Evolutionary conservation across 345 rosid genomes (phyloP), one percentile per base, ranked within the genome.

Genomic region (Camelina neglecta): DNA sequence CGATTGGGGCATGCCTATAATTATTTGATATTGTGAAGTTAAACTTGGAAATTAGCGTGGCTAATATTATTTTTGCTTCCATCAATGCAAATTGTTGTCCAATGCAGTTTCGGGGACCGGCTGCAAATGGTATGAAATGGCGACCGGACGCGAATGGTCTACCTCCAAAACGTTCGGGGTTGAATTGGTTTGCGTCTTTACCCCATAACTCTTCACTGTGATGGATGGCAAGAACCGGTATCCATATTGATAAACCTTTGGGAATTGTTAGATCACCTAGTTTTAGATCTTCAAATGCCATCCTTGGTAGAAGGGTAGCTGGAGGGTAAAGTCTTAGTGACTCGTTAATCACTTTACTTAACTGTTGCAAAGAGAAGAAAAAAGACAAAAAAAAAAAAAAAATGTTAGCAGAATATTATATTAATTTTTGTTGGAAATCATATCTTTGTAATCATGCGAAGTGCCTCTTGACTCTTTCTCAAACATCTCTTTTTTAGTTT

Each of bases 131-230:
- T 8, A 91, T 81, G 74, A 91, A 91, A 77, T 89, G 87, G 2
- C 94, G 84, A 60, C 91, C 92, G 0, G 87, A 71, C 1, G 84
- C 75, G 20, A 76, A 86, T 7, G 93, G 60, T 63, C 66, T 88
- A 1, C 92, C 84, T 10, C 86, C 85, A 44, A 93, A 96, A 20
- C 97, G 82, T 3, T 91, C 91, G 0, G 98, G 99, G 10, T 93
- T 89, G 84, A 96, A 96, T 36, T 89, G 88, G 41, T 93, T 89
- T 6, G 83, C 99, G 4, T 96, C 94, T 79, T 89, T 74, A 8
- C 99, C 98, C 99, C 99, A 96, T 44, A 96, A 51, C 15, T 93
- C 92, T 70, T 91, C 81, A 38, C 92, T 89, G 45, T 96, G 99
- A 72, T 96, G 93, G 60, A 96, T 92, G 1, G 98, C 99, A 1